phyloP scores from a whole-genome alignment of 768 basidiomycete genomes.

The Lentinula lateritia region DNA sequence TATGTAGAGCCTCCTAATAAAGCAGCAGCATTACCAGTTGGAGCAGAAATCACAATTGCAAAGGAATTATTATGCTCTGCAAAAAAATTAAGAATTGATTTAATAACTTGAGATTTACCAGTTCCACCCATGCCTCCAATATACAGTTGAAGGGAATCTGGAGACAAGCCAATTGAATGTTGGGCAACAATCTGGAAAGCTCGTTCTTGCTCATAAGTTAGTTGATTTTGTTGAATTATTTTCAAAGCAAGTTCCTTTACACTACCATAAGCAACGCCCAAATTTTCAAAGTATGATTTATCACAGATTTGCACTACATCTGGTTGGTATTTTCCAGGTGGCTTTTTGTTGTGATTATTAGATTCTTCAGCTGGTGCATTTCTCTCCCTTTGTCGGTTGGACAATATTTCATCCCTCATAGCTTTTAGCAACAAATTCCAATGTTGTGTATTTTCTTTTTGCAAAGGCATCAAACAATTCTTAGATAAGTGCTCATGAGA shows the following conservation, averaged over 20 bases:
- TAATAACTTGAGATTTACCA: conserved; percentile 14
- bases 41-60: conserved; percentile 3
- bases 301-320: neutral
- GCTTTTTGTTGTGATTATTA: no score
- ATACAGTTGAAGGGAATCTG: conserved; percentile 8
- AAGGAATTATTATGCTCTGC: neutral
- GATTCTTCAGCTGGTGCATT: no score
- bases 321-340: neutral
- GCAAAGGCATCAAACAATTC: no score
- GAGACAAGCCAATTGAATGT: no score
- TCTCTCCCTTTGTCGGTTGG: no score
- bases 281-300: neutral
- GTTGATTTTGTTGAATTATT: conserved; percentile 4
- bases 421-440: no score
- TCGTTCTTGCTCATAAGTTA: conserved; percentile 13
- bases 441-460: no score
- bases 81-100: conserved; percentile 9
- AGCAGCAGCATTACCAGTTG: conserved; percentile 16
- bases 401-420: no score
- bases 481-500: no score
- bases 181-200: conserved; percentile 11
- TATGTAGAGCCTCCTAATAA: conserved; percentile 19
- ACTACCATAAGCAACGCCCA: neutral
- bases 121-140: conserved; percentile 16
- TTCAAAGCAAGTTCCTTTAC: conserved; percentile 4